Evolutionary conservation across 305 asterid genomes (phyloP), one percentile per base, ranked within the genome.

Genomic region (Solanum aculeatissimum): DNA sequence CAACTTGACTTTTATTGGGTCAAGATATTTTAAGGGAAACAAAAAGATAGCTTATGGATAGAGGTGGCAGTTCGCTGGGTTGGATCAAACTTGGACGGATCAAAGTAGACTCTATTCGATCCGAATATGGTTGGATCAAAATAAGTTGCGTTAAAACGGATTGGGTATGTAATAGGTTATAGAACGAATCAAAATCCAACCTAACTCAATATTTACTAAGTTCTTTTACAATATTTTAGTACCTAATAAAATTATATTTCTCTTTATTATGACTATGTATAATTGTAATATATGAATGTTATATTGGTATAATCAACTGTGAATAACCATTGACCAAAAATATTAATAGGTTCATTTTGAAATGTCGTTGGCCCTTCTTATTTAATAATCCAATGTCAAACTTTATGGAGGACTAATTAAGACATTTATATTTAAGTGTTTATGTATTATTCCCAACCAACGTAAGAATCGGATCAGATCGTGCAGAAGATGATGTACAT

Each of bases 1-100:
- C 60, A 62, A 53, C 79, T 60, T 18, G 75, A 81, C 83, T 65
- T 53, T 83, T 79, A 79, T 70, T 54, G 69, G 84, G 84, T 66
- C 85, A 83, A 78, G 49, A 58, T 42, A 58, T 81, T 72, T 85
- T 74, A 32, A 35, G 47, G 38, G 16, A 45, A 74, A 81, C 63
- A 70, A 45, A 86, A 77, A 18, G 82, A 80, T 25, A 25, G 75
- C 62, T 60, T 60, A 60, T 60, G 35, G 68, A 60, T 35, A 35
- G 40, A 35, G 40, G 5, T 35, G 40, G 4, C 7, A 35, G 6
- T n/a, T n/a, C n/a, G n/a, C n/a, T n/a, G n/a, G n/a, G n/a, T 35
- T 35, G 40, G 40, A 35, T 35, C 40, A 35, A 35, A 35, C 5
- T 35, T 35, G 7, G 40, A 7, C 6, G 0, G 6, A 35, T 4